Base-by-base conservation (phyloP, 495 filamentous ascomycete genomes). In the Usnea hakonensis region DNA sequence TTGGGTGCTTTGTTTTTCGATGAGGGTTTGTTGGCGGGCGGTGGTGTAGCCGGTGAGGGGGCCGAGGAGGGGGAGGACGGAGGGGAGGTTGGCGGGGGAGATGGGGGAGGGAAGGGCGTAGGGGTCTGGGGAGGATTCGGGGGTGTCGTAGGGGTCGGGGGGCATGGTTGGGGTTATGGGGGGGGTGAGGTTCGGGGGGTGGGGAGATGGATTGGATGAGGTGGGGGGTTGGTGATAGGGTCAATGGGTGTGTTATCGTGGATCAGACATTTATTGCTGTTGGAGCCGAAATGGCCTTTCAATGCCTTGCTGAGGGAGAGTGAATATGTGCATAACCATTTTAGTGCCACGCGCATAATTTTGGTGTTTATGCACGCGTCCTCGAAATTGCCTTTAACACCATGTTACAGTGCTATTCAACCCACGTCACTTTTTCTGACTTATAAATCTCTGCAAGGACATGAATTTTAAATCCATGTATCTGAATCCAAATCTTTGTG, bases 11-110 rank as follows among this genome's bases (percentile, higher is more conserved):
- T 41, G 57, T 1, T 28, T 52, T 21, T 61, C 23, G 40, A 64
- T 61, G 6, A 16, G 14, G n/a, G 26, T 8, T 1, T 16, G 19
- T 43, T 57, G 19, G 17, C 16, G 11, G 28, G 38, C 4, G 38
- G 36, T 5, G 26, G 57, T 66, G 61, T 58, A 69, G 44, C 66
- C 66, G 21, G 55, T 63, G 3, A 66, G 40, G 13, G 60, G 54
- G 37, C 57, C 60, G 41, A 67, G 36, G 64, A 66, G n/a, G 6
- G 66, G 66, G 33, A 55, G 26, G 37, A 35, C 41, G 26, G 38
- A 44, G 43, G 67, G 67, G 40, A 66, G 57, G 44, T 17, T 28
- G 54, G 56, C 32, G 26, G 44, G 37, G 36, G 58, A 14, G 33
- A 46, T 57, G 28, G 57, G 37, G 61, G 61, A 63, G 59, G 62